A percentile compares a stretch with the other conserved stretches of the same genome.
These are phyloP conservation scores for Fraxinus paxiana DNA, from an alignment of 305 asterid genomes.

Conservation along the genomic window DNA sequence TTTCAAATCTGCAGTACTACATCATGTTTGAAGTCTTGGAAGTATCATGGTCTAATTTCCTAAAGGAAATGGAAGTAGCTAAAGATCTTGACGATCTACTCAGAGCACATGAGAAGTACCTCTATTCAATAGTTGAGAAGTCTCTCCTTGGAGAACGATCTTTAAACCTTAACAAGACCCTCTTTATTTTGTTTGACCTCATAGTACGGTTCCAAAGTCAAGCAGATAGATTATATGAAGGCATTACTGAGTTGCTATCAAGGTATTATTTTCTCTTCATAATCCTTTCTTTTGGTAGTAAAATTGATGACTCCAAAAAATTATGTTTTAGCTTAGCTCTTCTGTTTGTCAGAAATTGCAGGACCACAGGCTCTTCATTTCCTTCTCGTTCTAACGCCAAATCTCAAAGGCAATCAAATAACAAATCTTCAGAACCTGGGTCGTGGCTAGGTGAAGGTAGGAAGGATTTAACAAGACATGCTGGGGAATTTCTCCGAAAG, in stretches of 20 bases:
- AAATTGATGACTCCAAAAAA: constrained; percentile 9
- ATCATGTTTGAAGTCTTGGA: constrained; percentile 97
- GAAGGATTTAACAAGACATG: constrained; percentile 78
- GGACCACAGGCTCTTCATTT: constrained; percentile 48
- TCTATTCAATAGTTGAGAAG: constrained; percentile 75
- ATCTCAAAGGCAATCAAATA: constrained; percentile 44
- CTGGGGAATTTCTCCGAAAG: constrained; percentile 67
- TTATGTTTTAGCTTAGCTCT: constrained; percentile 16
- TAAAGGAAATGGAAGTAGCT: constrained; percentile 81
- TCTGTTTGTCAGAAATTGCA: constrained; percentile 35
- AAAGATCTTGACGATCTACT: constrained; percentile 93
- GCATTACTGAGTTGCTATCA: constrained; percentile 82
- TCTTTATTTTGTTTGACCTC: constrained; percentile 77
- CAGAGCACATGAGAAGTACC: constrained; percentile 85
- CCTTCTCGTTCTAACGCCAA: constrained; percentile 49
- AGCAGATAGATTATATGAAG: constrained; percentile 92
- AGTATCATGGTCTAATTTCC: constrained; percentile 85
- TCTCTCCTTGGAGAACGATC: constrained; percentile 91
- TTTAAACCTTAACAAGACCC: constrained; percentile 65
- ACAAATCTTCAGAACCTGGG: constrained; percentile 56
- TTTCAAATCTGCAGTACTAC: constrained; percentile 90
- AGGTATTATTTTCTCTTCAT: constrained; percentile 42
- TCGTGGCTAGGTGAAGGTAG: constrained; percentile 93
- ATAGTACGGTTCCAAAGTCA: constrained; percentile 77
- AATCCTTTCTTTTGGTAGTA: constrained; percentile 1